Evolutionary conservation across 305 asterid genomes (phyloP), one percentile per base, ranked within the genome.

Genomic region (Rubia occidens): DNA sequence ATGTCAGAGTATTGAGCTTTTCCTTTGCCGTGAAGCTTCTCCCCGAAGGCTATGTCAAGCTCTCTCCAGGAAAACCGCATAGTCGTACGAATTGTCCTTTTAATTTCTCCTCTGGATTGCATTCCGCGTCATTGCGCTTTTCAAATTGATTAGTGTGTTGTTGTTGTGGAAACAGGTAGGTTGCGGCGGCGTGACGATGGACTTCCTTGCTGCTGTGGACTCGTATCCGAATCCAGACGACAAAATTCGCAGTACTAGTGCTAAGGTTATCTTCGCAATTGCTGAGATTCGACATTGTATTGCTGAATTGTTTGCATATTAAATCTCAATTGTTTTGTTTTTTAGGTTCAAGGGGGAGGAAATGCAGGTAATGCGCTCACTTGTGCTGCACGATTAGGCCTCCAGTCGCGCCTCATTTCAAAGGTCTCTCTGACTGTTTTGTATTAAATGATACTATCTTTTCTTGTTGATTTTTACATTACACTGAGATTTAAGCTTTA

Each of bases 141-240:
- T 29, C 15, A n/a, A 17, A 63, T 40, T 40, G 67, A 20, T 58
- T 51, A 60, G 26, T 24, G 47, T 75, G 26, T 76, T 73, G 47
- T 24, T 80, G 75, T 66, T 77, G 47, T 37, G 84, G n/a, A 40
- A 40, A 18, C 83, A 94, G 99, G 60, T 94, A 73, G 97, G 96
- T 71, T 85, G 91, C 60, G 99, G 99, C 64, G 67, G 75, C 3
- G 87, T 66, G 60, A 8, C 79, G 47, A 79, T 94, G 67, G 97
- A 94, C 76, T 89, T 76, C 69, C 78, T 90, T 78, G 96, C 99
- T 60, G 83, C 89, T 3, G 96, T 94, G 72, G 93, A 88, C 76
- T 82, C 97, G 83, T 94, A 79, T 80, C 99, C 99, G 15, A 84
- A 81, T 32, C 99, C 99, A 56, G 97, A 94, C 73, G 97, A 94